These are phyloP conservation scores for Botryosphaeria dothidea DNA, from an alignment of 2,329 filamentous ascomycete species.

Conservation along the genomic window DNA sequence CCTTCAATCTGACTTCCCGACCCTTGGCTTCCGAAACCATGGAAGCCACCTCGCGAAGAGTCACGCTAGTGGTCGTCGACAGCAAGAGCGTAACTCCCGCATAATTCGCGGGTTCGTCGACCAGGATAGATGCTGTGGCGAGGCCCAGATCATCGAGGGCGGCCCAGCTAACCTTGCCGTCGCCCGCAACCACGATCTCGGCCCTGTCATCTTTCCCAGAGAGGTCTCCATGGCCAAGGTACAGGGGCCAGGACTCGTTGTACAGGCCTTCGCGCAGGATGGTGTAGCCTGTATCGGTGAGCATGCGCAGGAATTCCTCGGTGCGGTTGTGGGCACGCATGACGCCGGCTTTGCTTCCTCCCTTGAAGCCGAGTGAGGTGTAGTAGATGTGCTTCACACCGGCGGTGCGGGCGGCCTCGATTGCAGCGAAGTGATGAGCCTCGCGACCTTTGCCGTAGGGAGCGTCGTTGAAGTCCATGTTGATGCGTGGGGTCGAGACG, in stretches of 20 bases:
- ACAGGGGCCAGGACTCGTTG: slow-evolving; percentile 50
- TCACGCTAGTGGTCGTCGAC: slow-evolving; percentile 30
- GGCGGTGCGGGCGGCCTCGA: slow-evolving; percentile 43
- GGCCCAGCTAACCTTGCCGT: slow-evolving; percentile 47
- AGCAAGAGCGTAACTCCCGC: slow-evolving; percentile 43
- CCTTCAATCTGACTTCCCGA: slow-evolving; percentile 35
- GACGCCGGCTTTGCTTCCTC: slow-evolving; percentile 43
- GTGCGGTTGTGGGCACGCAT: slow-evolving; percentile 51
- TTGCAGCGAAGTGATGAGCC: slow-evolving; percentile 44
- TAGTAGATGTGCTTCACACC: slow-evolving; percentile 50
- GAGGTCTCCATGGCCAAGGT: slow-evolving; percentile 46
- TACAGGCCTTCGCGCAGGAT: slow-evolving; percentile 48
- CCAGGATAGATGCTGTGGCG: slow-evolving; percentile 43
- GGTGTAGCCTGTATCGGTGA: slow-evolving; percentile 32
- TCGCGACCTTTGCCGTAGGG: slow-evolving; percentile 45
- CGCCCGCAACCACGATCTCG: slow-evolving; percentile 43
- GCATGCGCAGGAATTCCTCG: slow-evolving; percentile 39
- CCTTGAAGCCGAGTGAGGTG: slow-evolving; percentile 45
- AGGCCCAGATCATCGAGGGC: slow-evolving; percentile 45
- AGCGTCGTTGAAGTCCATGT: slow-evolving; percentile 46
- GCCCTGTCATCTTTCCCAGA: slow-evolving; percentile 35
- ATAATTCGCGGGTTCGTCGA: slow-evolving; percentile 29
- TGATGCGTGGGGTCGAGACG: slow-evolving; percentile 46
- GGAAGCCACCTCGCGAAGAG: slow-evolving; percentile 31
- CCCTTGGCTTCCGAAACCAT: slow-evolving; percentile 31